phyloP scores from a whole-genome alignment of 169 alveolate species.

The Perkinsus chesapeaki region DNA sequence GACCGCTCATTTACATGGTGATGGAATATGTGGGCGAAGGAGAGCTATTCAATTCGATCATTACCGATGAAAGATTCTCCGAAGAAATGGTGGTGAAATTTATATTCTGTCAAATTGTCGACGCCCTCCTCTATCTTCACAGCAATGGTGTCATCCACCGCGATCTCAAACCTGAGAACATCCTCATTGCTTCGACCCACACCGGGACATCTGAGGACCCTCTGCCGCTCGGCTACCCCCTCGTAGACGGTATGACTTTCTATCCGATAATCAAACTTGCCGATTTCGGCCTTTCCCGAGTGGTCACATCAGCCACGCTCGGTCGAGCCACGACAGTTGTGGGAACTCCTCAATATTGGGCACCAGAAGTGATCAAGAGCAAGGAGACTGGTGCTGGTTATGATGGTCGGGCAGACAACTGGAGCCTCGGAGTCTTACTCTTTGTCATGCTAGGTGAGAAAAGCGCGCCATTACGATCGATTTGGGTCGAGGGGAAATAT shows the following conservation, averaged over 20 bases:
- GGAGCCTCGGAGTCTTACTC: constrained; percentile 33
- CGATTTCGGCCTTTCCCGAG: constrained; percentile 5
- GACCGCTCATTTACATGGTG: constrained; percentile 35
- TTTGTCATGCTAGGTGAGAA: constrained; percentile 32
- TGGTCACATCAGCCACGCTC: constrained; percentile 7
- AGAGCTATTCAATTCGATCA: constrained; percentile 51
- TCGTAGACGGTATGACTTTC: neutral
- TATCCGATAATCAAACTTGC: constrained; percentile 18
- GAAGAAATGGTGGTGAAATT: constrained; percentile 13
- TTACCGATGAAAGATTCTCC: constrained; percentile 20
- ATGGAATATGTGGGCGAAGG: constrained; percentile 56
- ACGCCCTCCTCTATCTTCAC: constrained; percentile 27
- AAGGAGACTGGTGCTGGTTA: constrained; percentile 21
- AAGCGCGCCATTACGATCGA: neutral
- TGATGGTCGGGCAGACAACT: constrained; percentile 28
- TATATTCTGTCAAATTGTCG: constrained; percentile 24
- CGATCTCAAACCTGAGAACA: constrained; percentile 28
- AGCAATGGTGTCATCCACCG: constrained; percentile 26
- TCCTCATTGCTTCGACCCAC: constrained; percentile 12
- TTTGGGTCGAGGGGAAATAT: too few relatives aligned
- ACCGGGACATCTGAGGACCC: constrained; percentile 7
- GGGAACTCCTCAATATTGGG: constrained; percentile 39
- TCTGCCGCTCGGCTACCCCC: neutral
- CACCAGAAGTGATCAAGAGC: constrained; percentile 26
- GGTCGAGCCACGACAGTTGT: constrained; percentile 32